Conservation (phyloP, 805 yeast genomes). For the Wickerhamiella parazyma region DNA sequence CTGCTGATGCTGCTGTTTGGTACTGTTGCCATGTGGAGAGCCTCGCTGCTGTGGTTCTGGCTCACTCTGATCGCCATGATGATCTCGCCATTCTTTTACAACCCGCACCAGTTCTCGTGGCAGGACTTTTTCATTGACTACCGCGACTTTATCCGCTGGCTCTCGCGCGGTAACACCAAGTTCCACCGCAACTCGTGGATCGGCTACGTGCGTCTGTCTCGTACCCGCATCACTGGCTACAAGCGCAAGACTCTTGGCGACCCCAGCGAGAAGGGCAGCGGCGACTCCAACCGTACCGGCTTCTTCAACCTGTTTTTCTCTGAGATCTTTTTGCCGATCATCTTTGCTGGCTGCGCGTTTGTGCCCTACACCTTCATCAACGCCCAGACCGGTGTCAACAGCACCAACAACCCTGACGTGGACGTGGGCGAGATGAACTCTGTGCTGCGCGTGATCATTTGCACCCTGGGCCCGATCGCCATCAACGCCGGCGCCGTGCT, state of each 20-base stretch:
- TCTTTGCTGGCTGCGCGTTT: constrained; percentile 55
- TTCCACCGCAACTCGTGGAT: constrained; percentile 70
- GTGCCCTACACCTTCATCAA: constrained; percentile 70
- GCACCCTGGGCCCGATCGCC: constrained; percentile 75
- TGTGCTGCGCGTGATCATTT: constrained; percentile 43
- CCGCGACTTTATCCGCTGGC: constrained; percentile 83
- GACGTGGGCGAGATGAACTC: constrained; percentile 36
- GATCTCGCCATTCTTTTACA: constrained; percentile 87
- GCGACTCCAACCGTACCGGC: constrained; percentile 62
- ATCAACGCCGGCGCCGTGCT: constrained; percentile 76
- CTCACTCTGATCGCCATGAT: constrained; percentile 75
- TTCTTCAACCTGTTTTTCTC: constrained; percentile 65
- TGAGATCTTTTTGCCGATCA: constrained; percentile 60
- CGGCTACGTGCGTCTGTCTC: constrained; percentile 52
- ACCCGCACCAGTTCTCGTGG: constrained; percentile 97
- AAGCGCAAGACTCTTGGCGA: constrained; percentile 60
- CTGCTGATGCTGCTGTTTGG: constrained; percentile 62
- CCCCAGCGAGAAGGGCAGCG: constrained; percentile 48
- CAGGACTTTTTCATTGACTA: constrained; percentile 93
- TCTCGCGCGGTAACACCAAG: constrained; percentile 61
- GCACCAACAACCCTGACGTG: constrained; percentile 20
- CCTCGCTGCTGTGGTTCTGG: constrained; percentile 96
- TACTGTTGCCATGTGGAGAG: constrained; percentile 79
- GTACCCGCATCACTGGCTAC: constrained; percentile 88
- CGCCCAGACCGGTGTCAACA: constrained; percentile 67